Evolutionary conservation across 2,329 filamentous ascomycete genomes (phyloP), one percentile per base, ranked within the genome.

Genomic region (Macroventuria anomochaeta): DNA sequence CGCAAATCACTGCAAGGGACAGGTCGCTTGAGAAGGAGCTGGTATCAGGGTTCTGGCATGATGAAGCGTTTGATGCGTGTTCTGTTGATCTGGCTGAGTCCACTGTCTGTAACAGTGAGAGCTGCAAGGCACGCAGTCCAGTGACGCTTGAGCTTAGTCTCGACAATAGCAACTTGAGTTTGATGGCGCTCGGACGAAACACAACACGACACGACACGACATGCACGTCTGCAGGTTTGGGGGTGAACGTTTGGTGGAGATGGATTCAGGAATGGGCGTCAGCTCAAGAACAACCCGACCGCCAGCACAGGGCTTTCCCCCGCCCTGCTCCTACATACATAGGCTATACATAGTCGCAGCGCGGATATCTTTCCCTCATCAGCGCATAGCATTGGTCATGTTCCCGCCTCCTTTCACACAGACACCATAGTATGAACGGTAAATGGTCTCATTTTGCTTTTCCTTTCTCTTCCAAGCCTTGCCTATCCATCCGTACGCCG

Each of bases 311-410:
- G 93, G 93, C 93, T 92, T 97, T 97, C 93, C 92, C 93, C 91
- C 88, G 79, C 75, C 68, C 57, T 55, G 51, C 43, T 34, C 21
- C 36, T 39, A 44, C 49, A 48, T 53, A 42, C 62, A 57, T 53
- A 37, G 50, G 39, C 33, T 48, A 49, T 48, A 49, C 28, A 46
- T 39, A 54, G 39, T 29, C 33, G 44, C 51, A 54, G 44, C 76
- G 79, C 84, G 91, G 88, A 64, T 96, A 92, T 97, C 93, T 97
- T 97, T 97, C 93, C 93, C 92, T 97, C 93, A 89, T 97, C 83
- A 97, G 92, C 88, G 87, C 88, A 82, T 79, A 83, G 67, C 69
- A 68, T 69, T 65, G 69, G 73, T 71, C 62, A 64, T 65, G 61
- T 71, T 65, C 70, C 67, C 57, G 55, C 41, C 37, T 41, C 46